Conservation (phyloP, 352 stramenopile species). For the Pythium sp. region DNA sequence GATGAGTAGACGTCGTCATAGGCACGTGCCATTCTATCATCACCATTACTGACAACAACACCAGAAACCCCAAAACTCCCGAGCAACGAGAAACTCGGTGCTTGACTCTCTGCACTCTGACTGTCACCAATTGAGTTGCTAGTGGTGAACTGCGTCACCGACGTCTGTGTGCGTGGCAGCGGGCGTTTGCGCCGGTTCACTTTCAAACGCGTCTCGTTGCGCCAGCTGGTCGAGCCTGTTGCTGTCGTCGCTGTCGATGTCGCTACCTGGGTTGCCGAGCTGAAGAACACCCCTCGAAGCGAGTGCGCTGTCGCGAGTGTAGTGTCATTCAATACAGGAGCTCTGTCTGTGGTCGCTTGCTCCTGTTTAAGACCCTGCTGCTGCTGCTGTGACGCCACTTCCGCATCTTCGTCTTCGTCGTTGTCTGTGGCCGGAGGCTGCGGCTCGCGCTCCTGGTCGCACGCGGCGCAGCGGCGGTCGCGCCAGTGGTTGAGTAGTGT, state of each 20-base stretch:
- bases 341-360: neutral
- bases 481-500: constrained; percentile 58
- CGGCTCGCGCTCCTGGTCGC: constrained; percentile 38
- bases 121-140: neutral
- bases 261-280: constrained; percentile 11
- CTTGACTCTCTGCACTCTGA: constrained; percentile 10
- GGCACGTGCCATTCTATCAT: constrained; percentile 1
- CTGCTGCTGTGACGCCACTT: neutral
- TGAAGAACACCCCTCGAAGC: constrained; percentile 44
- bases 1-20: constrained; percentile 10
- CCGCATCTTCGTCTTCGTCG: constrained; percentile 1
- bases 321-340: neutral
- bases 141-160: neutral
- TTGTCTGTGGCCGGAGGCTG: neutral
- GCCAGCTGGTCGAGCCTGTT: constrained; percentile 19
- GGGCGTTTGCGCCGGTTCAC: constrained; percentile 29
- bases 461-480: constrained; percentile 48
- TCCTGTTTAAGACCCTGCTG: neutral
- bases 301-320: neutral
- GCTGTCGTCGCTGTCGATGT: neutral
- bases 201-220: constrained; percentile 28
- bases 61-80: neutral
- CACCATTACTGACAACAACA: neutral
- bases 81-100: constrained; percentile 17
- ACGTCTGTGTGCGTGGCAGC: neutral